phyloP scores from a whole-genome alignment of 805 yeast species.

The Cyberlindnera meyerae region DNA sequence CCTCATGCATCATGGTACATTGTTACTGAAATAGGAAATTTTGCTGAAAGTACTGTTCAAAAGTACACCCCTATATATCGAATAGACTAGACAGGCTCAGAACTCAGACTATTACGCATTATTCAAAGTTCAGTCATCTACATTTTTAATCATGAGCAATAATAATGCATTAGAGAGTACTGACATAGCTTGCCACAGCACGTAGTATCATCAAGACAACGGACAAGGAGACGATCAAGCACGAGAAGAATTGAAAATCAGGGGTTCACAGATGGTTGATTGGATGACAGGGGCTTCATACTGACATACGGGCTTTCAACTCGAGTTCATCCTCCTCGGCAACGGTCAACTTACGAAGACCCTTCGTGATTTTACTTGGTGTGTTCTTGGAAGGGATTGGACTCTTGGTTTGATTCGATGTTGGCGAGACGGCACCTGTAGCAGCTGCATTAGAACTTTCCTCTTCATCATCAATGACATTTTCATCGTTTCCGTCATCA shows the following conservation, averaged over 20 bases:
- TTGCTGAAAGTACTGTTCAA: no score
- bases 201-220: neutral
- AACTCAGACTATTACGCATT: no score
- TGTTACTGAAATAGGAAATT: no score
- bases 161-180: no score
- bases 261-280: no score
- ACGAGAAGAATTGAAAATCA: neutral
- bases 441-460: neutral
- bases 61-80: no score
- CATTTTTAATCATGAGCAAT: no score
- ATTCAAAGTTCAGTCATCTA: no score
- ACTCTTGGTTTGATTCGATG: neutral
- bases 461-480: slow-evolving; percentile 26
- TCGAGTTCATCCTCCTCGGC: slow-evolving; percentile 18
- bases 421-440: neutral
- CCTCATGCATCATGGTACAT: no score
- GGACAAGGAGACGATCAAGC: no score
- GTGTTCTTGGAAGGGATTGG: slow-evolving; percentile 3
- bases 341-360: slow-evolving; percentile 26
- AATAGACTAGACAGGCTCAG: no score
- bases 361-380: slow-evolving; percentile 16
- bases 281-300: slow-evolving; percentile 1
- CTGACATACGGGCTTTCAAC: slow-evolving; percentile 5
- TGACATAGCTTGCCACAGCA: no score
- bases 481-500: slow-evolving; percentile 13